Evolutionary conservation across 2,329 filamentous ascomycete genomes (phyloP).

Genomic region (Ophiocordyceps unilateralis): DNA sequence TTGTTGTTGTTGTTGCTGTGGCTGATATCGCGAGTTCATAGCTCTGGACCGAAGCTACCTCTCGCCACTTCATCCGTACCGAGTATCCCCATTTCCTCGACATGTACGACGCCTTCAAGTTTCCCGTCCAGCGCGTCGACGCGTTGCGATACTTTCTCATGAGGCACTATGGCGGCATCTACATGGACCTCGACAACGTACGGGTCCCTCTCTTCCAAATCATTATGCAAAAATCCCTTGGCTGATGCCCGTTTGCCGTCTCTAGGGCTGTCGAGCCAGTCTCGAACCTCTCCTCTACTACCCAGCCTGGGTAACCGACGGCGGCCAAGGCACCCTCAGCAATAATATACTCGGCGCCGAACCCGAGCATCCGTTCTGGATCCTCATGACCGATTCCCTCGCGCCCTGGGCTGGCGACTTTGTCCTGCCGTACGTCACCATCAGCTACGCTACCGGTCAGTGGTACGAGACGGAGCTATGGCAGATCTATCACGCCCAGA

Average conservation of each 20-base stretch:
- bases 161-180: constrained; percentile 61
- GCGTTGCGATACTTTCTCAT: constrained; percentile 67
- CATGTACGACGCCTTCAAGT: constrained; percentile 57
- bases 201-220: not conserved
- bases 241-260: not conserved
- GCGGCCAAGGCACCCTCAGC: constrained; percentile 2
- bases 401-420: not conserved
- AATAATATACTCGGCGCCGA: constrained; percentile 3
- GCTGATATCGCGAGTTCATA: not conserved
- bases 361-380: constrained; percentile 4
- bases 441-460: constrained; percentile 2
- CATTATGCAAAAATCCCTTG: not conserved
- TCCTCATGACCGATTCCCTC: constrained; percentile 2
- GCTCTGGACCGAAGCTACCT: constrained; percentile 58
- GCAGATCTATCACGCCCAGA: constrained; percentile 2
- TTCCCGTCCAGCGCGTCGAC: constrained; percentile 63
- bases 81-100: constrained; percentile 66
- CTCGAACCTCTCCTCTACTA: constrained; percentile 5
- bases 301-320: constrained; percentile 2
- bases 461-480: constrained; percentile 3
- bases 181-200: constrained; percentile 52
- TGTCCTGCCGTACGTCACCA: constrained; percentile 1
- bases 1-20: not conserved
- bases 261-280: constrained; percentile 2
- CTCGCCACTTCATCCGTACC: constrained; percentile 51